Percentiles rank a stretch among this genome's conserved stretches.
These are phyloP conservation scores for Copromyces sp. DNA, from an alignment of 495 filamentous ascomycete species.

Conservation along the genomic window DNA sequence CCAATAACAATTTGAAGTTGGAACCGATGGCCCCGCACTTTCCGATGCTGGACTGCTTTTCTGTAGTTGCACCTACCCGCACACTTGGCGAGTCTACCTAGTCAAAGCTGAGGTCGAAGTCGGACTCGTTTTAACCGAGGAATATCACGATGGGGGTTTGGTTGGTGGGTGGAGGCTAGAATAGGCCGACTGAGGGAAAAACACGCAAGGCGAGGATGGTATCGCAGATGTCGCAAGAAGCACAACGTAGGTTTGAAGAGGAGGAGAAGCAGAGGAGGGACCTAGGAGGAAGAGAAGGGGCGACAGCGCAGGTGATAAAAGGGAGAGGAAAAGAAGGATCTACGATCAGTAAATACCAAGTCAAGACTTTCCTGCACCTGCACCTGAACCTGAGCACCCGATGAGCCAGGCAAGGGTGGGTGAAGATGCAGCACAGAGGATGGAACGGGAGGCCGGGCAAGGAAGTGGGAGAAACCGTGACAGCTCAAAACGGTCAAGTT, in stretches of 20 bases:
- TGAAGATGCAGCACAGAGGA: neutral
- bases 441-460: constrained; percentile 5
- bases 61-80: neutral
- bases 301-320: neutral
- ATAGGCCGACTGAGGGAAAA: neutral
- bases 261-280: constrained; percentile 11
- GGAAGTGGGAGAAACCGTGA: neutral
- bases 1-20: neutral
- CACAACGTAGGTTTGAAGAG: constrained; percentile 2
- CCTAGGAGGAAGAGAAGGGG: neutral
- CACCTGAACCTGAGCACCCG: neutral
- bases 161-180: neutral
- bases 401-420: neutral
- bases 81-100: neutral
- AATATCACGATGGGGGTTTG: neutral
- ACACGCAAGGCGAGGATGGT: neutral
- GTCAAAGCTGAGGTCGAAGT: neutral
- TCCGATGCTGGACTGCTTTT: neutral
- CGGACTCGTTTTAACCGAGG: neutral
- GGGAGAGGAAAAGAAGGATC: neutral
- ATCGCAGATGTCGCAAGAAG: neutral
- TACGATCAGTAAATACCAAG: neutral
- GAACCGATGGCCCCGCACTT: neutral
- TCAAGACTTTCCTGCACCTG: neutral
- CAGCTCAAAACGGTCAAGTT: neutral